Evolutionary conservation across 148 eudicot species (phyloP).

Genomic region (Fallopia convolvulus): DNA sequence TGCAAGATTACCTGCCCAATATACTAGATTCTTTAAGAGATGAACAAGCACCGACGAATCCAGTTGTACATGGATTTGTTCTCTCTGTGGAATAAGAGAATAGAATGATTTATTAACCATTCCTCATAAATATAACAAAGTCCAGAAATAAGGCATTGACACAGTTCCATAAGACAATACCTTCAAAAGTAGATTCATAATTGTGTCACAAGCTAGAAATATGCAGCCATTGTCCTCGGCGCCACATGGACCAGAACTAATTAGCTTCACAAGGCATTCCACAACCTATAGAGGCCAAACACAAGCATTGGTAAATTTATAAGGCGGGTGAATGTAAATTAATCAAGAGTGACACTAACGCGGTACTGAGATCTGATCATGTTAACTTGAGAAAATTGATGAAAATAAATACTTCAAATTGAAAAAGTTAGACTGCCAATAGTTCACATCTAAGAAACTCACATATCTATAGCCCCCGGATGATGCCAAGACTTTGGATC

Average conservation of each 20-base stretch:
- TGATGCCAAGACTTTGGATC: slow-evolving; percentile 48
- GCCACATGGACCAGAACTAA: slow-evolving; percentile 26
- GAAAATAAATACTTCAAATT: neutral
- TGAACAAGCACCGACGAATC: slow-evolving; percentile 43
- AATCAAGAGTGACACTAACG: neutral
- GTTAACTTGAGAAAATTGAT: neutral
- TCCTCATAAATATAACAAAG: neutral
- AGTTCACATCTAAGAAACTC: slow-evolving; percentile 18
- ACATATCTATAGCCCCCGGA: slow-evolving; percentile 74
- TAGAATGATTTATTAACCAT: neutral
- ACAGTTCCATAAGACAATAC: slow-evolving; percentile 26
- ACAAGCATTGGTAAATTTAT: neutral
- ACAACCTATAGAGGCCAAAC: slow-evolving; percentile 35
- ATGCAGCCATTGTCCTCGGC: slow-evolving; percentile 36
- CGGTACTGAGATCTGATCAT: neutral
- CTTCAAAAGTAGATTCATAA: slow-evolving; percentile 75
- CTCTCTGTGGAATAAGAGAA: slow-evolving; percentile 33
- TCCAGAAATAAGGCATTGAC: neutral
- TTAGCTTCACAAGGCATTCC: slow-evolving; percentile 51
- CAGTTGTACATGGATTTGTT: slow-evolving; percentile 38
- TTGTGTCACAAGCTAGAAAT: slow-evolving; percentile 79
- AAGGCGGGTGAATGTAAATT: neutral
- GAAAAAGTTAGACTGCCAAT: neutral
- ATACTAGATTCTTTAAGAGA: slow-evolving; percentile 53
- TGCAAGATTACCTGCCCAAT: slow-evolving; percentile 58